Evolutionary conservation across 345 rosid genomes (phyloP).

Genomic region (Sisymbrium altissimum): DNA sequence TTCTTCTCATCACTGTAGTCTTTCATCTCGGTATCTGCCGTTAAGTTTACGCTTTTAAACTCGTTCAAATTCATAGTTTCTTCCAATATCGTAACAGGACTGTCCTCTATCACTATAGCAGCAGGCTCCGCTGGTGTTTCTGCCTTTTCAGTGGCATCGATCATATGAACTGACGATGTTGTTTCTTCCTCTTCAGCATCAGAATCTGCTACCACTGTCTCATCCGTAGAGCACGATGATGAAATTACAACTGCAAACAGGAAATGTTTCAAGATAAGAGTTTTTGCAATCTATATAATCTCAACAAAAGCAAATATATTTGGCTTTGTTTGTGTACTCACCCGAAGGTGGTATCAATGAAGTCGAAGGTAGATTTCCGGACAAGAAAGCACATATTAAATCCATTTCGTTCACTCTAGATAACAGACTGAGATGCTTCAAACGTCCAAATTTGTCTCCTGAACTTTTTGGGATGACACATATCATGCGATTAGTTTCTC

Average conservation of each 20-base stretch:
- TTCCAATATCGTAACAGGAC: conserved; percentile 26
- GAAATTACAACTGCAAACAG: conserved; percentile 64
- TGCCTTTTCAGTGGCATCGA: conserved; percentile 28
- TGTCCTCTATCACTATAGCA: conserved; percentile 27
- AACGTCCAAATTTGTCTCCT: conserved; percentile 39
- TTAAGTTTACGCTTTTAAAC: conserved; percentile 44
- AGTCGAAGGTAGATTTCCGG: conserved; percentile 62
- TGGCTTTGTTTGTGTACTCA: conserved; percentile 26
- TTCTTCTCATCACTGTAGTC: conserved; percentile 16
- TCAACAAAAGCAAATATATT: not conserved
- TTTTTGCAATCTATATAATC: not conserved
- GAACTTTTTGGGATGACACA: conserved; percentile 60
- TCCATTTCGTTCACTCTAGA: conserved; percentile 68
- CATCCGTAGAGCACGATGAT: conserved; percentile 94
- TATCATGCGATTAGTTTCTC: conserved; percentile 40
- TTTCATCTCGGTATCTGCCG: conserved; percentile 14
- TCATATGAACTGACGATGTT: conserved; percentile 38
- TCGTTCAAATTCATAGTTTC: conserved; percentile 43
- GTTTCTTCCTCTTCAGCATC: conserved; percentile 60
- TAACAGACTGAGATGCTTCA: conserved; percentile 50
- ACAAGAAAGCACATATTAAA: conserved; percentile 57
- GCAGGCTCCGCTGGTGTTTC: conserved; percentile 32
- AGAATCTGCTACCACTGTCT: conserved; percentile 92
- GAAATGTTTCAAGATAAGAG: conserved; percentile 7
- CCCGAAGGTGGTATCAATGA: conserved; percentile 58